Conservation (phyloP, 2,329 filamentous ascomycete genomes). For the Alternaria burnsii region DNA sequence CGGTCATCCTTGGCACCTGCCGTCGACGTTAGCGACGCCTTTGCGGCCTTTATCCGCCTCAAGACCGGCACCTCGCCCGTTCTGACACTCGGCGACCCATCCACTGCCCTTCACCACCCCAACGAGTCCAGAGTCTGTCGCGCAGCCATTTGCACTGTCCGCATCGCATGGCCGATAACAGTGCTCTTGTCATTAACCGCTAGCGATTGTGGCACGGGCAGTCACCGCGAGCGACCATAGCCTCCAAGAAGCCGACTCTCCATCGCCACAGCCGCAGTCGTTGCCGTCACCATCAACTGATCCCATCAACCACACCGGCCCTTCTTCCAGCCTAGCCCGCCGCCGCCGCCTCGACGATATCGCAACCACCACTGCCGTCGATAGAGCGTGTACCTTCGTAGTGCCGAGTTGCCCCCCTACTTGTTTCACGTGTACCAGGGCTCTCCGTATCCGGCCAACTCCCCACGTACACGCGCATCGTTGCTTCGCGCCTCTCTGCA, state of each 20-base stretch:
- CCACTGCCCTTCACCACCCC: conserved; percentile 4
- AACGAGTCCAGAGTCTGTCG: neutral
- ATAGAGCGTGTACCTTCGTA: conserved; percentile 3
- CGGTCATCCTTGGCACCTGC: conserved; percentile 12
- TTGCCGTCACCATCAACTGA: conserved; percentile 35
- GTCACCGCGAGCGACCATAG: conserved; percentile 18
- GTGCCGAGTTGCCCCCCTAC: neutral
- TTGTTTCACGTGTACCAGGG: conserved; percentile 11
- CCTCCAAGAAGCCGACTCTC: conserved; percentile 24
- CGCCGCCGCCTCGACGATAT: conserved; percentile 3
- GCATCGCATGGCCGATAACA: conserved; percentile 37
- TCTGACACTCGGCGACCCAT: neutral
- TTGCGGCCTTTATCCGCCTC: conserved; percentile 17
- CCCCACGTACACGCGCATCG: neutral
- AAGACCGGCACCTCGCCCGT: conserved; percentile 5
- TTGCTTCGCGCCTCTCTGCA: conserved; percentile 3
- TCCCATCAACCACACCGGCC: conserved; percentile 1
- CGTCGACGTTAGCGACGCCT: conserved; percentile 12
- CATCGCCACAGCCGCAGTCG: conserved; percentile 37
- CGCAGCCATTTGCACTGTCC: conserved; percentile 20
- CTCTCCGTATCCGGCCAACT: conserved; percentile 17
- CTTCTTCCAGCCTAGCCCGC: neutral
- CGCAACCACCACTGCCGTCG: neutral
- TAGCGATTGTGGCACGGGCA: conserved; percentile 24
- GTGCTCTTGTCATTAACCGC: conserved; percentile 25